Conservation (phyloP, 106 monocot species). For the Iris macrosiphon region DNA sequence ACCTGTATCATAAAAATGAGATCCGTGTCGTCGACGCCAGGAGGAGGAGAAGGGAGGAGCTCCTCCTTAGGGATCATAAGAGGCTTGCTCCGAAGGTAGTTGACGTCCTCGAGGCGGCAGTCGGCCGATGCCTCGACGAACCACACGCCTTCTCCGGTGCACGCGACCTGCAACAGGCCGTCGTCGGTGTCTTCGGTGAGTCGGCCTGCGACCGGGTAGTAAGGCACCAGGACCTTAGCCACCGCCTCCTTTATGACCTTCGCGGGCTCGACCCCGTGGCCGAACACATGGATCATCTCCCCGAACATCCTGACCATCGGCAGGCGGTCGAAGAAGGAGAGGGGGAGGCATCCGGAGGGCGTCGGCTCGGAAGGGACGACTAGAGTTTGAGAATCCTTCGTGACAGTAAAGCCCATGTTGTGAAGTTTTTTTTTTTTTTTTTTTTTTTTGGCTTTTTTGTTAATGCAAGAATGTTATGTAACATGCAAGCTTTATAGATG, state of each 20-base stretch:
- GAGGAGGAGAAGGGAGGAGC: too few relatives aligned
- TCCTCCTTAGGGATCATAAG: too few relatives aligned
- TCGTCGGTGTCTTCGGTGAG: neutral
- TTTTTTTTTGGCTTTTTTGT: too few relatives aligned
- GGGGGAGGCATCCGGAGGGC: neutral
- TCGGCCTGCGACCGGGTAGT: slow-evolving; percentile 8
- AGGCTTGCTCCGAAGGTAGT: neutral
- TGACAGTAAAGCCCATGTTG: neutral
- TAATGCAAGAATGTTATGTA: too few relatives aligned
- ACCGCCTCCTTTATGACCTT: slow-evolving; percentile 4
- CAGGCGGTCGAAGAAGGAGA: slow-evolving; percentile 4
- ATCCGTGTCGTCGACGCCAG: too few relatives aligned
- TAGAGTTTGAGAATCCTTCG: neutral
- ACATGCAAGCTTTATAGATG: too few relatives aligned
- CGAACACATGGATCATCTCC: neutral
- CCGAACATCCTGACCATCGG: neutral
- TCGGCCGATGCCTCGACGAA: slow-evolving; percentile 1
- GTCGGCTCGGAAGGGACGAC: slow-evolving; percentile 1
- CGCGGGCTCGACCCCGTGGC: neutral
- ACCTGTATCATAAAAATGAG: too few relatives aligned
- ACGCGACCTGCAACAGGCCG: neutral
- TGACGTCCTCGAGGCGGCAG: neutral
- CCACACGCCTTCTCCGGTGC: slow-evolving; percentile 3
- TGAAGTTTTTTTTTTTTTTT: too few relatives aligned
- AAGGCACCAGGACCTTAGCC: neutral